A percentile compares a stretch with the other conserved stretches of the same genome.
phyloP scores from a whole-genome alignment of 805 yeast species.

The Phaffomyces thermotolerans region DNA sequence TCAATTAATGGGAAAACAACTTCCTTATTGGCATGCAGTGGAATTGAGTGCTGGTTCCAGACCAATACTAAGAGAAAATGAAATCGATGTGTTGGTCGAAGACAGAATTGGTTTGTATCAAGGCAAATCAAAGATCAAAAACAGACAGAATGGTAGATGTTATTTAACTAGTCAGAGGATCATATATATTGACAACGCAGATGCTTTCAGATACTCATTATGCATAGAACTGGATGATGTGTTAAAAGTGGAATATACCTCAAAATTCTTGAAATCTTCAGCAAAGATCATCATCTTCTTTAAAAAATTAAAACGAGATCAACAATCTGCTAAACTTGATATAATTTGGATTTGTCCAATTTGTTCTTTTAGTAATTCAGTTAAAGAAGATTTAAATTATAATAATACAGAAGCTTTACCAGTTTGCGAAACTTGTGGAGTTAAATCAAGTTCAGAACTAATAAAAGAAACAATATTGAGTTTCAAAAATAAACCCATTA shows the following conservation, averaged over 20 bases:
- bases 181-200: slow-evolving; percentile 57
- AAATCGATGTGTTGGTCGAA: slow-evolving; percentile 46
- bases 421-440: slow-evolving; percentile 57
- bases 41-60: slow-evolving; percentile 32
- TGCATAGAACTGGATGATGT: slow-evolving; percentile 40
- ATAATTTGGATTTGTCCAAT: slow-evolving; percentile 78
- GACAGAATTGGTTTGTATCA: slow-evolving; percentile 69
- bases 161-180: slow-evolving; percentile 71
- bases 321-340: not conserved
- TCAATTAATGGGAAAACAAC: slow-evolving; percentile 5
- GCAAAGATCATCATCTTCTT: slow-evolving; percentile 59
- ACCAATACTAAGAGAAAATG: slow-evolving; percentile 36
- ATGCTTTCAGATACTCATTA: slow-evolving; percentile 37
- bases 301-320: slow-evolving; percentile 9
- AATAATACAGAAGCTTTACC: slow-evolving; percentile 29
- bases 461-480: slow-evolving; percentile 27
- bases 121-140: slow-evolving; percentile 55
- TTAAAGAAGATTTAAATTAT: slow-evolving; percentile 26
- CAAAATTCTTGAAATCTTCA: slow-evolving; percentile 66
- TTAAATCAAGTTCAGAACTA: slow-evolving; percentile 33
- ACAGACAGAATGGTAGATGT: slow-evolving; percentile 67
- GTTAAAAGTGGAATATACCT: slow-evolving; percentile 30
- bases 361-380: slow-evolving; percentile 62
- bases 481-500: not conserved
- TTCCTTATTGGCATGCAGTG: slow-evolving; percentile 28